Evolutionary conservation across 2,329 filamentous ascomycete genomes (phyloP).

Genomic region (Sporothrix inflata): DNA sequence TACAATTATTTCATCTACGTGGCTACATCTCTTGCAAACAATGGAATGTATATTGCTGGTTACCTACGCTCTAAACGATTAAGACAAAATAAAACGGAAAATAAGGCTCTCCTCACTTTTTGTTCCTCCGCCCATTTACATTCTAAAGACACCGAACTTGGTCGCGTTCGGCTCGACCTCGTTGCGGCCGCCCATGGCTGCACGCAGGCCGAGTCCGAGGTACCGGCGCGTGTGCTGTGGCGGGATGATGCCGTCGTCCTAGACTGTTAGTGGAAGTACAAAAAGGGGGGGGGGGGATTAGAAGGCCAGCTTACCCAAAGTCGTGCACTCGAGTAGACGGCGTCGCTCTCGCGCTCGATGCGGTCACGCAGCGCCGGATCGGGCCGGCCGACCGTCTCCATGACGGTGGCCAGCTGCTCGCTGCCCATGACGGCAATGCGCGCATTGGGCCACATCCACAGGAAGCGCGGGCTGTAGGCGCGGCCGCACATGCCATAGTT

Average conservation of each 20-base stretch:
- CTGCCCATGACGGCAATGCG: conserved; percentile 94
- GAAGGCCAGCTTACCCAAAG: conserved; percentile 66
- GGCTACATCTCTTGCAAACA: neutral
- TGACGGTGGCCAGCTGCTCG: conserved; percentile 88
- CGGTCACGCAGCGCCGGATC: conserved; percentile 80
- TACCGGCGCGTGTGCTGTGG: conserved; percentile 75
- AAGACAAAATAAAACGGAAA: neutral
- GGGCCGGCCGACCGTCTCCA: conserved; percentile 84
- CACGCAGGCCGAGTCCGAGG: conserved; percentile 71
- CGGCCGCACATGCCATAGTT: conserved; percentile 99
- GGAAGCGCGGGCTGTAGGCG: conserved; percentile 85
- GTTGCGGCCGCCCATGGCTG: conserved; percentile 70
- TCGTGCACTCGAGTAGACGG: conserved; percentile 82
- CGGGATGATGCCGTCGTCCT: conserved; percentile 77
- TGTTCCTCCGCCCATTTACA: conserved; percentile 54
- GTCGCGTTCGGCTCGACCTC: conserved; percentile 64
- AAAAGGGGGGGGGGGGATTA: conserved; percentile 22
- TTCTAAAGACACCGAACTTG: conserved; percentile 80
- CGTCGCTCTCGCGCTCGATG: conserved; percentile 89
- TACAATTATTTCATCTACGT: too few species aligned
- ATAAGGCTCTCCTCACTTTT: neutral
- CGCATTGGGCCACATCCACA: conserved; percentile 99
- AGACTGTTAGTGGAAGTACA: neutral
- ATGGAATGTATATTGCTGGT: neutral
- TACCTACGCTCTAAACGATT: neutral